phyloP scores from a whole-genome alignment of 2,329 filamentous ascomycete species.

The Claviceps maximensis region DNA sequence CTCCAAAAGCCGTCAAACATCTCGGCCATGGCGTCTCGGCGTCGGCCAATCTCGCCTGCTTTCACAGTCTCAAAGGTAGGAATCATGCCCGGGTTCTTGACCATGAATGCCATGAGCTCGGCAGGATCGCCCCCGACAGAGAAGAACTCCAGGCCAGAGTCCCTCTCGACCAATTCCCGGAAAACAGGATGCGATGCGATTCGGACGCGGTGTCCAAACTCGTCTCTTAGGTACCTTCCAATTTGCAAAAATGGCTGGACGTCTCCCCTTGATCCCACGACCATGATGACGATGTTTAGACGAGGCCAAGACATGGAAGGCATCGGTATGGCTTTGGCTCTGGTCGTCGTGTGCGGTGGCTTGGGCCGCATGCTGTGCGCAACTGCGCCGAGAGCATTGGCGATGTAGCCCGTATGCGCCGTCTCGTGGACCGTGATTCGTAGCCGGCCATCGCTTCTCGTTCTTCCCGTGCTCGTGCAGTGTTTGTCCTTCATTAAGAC shows the following conservation, averaged over 20 bases:
- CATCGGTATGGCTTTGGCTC: slow-evolving; percentile 13
- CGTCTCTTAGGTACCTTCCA: slow-evolving; percentile 56
- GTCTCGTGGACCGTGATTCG: slow-evolving; percentile 62
- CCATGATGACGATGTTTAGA: slow-evolving; percentile 72
- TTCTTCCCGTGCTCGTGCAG: slow-evolving; percentile 49
- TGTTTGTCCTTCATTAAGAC: slow-evolving; percentile 35
- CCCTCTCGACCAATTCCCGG: slow-evolving; percentile 59
- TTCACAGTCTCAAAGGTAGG: slow-evolving; percentile 60
- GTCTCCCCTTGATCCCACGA: slow-evolving; percentile 69
- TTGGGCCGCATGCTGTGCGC: slow-evolving; percentile 26
- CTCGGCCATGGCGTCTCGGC: slow-evolving; percentile 58
- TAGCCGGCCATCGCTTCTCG: slow-evolving; percentile 57
- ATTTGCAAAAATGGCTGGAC: slow-evolving; percentile 70
- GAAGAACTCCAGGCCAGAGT: slow-evolving; percentile 67
- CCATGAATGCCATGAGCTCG: slow-evolving; percentile 80
- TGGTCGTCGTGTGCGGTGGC: not conserved
- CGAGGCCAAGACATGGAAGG: slow-evolving; percentile 27
- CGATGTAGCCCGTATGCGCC: slow-evolving; percentile 55
- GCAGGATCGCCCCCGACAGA: slow-evolving; percentile 66
- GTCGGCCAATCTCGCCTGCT: slow-evolving; percentile 56
- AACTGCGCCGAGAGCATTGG: slow-evolving; percentile 57
- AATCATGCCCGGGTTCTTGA: slow-evolving; percentile 69
- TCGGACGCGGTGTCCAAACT: slow-evolving; percentile 61
- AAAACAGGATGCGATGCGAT: slow-evolving; percentile 71
- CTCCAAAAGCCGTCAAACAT: slow-evolving; percentile 80